phyloP scores from a whole-genome alignment of 2,329 filamentous ascomycete species.

The Pestalotiopsis sp. region DNA sequence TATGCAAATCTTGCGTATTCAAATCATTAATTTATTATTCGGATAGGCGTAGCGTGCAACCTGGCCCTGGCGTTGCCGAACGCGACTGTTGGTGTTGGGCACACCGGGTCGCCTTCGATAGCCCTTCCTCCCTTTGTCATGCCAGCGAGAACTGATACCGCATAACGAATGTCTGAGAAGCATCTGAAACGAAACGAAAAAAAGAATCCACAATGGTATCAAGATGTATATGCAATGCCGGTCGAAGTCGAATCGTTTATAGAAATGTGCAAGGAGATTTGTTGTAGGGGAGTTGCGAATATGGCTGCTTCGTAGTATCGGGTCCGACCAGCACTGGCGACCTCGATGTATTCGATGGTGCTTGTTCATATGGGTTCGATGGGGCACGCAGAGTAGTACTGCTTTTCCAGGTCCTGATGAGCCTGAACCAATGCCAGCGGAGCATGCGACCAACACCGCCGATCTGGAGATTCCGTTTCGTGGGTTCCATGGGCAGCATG shows the following conservation, averaged over 20 bases:
- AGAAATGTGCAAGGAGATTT: constrained; percentile 6
- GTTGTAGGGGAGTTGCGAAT: background rate
- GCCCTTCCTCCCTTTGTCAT: background rate
- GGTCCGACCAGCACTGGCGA: background rate
- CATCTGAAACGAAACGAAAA: background rate
- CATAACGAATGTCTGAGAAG: background rate
- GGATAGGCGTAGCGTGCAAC: background rate
- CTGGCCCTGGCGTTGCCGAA: background rate
- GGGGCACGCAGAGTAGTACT: background rate
- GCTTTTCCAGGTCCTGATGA: constrained; percentile 5
- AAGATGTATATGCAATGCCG: constrained; percentile 15
- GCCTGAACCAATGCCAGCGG: background rate
- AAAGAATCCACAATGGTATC: constrained; percentile 14
- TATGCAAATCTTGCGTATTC: background rate
- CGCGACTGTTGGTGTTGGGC: background rate
- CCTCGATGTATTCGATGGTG: background rate
- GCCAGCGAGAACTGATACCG: too few species aligned
- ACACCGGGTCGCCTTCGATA: background rate
- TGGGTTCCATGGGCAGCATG: background rate
- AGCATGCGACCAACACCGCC: background rate
- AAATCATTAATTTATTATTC: background rate
- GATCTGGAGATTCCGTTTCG: background rate
- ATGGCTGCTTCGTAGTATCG: background rate
- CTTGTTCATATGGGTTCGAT: background rate
- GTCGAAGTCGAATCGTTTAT: background rate